phyloP scores from a whole-genome alignment of 805 yeast species.

The Lipomyces starkeyi region DNA sequence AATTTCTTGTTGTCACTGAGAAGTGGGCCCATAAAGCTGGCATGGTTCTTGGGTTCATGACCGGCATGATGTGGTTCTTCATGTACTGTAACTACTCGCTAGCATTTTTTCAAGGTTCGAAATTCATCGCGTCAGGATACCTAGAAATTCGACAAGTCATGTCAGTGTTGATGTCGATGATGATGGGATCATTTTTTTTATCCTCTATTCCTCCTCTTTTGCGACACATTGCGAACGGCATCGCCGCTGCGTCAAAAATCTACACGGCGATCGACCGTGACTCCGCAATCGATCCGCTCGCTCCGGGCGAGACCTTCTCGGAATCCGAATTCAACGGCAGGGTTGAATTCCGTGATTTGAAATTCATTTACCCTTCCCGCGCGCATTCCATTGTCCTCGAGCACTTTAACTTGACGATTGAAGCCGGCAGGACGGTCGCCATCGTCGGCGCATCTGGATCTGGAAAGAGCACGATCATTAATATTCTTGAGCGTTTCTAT shows the following conservation, averaged over 20 bases:
- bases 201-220: slow-evolving; percentile 51
- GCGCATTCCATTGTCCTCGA: slow-evolving; percentile 41
- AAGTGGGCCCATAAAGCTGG: slow-evolving; percentile 41
- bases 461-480: slow-evolving; percentile 54
- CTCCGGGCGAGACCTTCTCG: slow-evolving; percentile 31
- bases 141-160: slow-evolving; percentile 47
- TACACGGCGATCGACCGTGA: slow-evolving; percentile 51
- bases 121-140: slow-evolving; percentile 47
- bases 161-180: slow-evolving; percentile 41
- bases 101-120: slow-evolving; percentile 51
- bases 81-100: slow-evolving; percentile 49
- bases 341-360: slow-evolving; percentile 39
- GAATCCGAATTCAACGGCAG: slow-evolving; percentile 48
- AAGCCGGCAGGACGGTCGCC: slow-evolving; percentile 84
- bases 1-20: slow-evolving; percentile 41
- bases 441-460: slow-evolving; percentile 84
- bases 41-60: slow-evolving; percentile 45
- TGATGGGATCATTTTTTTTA: slow-evolving; percentile 48
- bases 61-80: slow-evolving; percentile 48
- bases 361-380: slow-evolving; percentile 44
- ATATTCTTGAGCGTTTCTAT: slow-evolving; percentile 62
- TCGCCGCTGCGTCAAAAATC: slow-evolving; percentile 50
- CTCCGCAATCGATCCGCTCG: slow-evolving; percentile 48
- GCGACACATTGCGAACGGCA: slow-evolving; percentile 47
- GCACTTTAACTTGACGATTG: slow-evolving; percentile 47